A percentile compares a stretch with the other conserved stretches of the same genome.
phyloP scores from a whole-genome alignment of 2,329 filamentous ascomycete genomes.

The Chaetomium olivaceum region DNA sequence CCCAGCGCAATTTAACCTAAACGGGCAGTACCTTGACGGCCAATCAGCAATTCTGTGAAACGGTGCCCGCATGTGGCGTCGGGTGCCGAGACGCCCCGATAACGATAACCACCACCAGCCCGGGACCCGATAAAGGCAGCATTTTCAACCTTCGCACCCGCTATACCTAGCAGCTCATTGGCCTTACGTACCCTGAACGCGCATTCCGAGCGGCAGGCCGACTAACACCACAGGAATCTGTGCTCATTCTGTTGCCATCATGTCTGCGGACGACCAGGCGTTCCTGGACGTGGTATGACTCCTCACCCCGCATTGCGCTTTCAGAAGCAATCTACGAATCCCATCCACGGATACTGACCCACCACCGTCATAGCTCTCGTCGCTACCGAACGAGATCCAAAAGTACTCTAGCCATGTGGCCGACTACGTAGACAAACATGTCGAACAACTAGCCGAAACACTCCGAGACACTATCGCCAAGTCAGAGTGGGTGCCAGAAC shows the following conservation, averaged over 20 bases:
- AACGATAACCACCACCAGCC: conserved; percentile 17
- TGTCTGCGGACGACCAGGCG: conserved; percentile 79
- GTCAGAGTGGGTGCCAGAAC: conserved; percentile 71
- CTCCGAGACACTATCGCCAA: conserved; percentile 70
- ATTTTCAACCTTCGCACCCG: conserved; percentile 4
- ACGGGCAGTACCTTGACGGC: conserved; percentile 18
- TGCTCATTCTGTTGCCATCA: conserved; percentile 39
- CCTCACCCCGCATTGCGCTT: conserved; percentile 13
- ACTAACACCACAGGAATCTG: neutral
- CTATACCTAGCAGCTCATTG: neutral
- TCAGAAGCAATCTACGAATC: neutral
- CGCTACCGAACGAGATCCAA: conserved; percentile 63
- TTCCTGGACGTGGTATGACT: conserved; percentile 71
- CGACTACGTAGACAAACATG: conserved; percentile 76
- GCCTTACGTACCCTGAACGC: neutral
- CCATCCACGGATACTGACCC: conserved; percentile 2
- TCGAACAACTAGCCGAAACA: conserved; percentile 71
- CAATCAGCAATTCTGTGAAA: conserved; percentile 1
- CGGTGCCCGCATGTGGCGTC: conserved; percentile 5
- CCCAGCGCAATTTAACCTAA: neutral
- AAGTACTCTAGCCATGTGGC: conserved; percentile 72
- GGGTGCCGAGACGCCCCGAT: conserved; percentile 16
- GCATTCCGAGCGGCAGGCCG: neutral
- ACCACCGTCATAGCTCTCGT: conserved; percentile 47
- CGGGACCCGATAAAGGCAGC: conserved; percentile 15